A percentile compares a stretch with the other conserved stretches of the same genome.
Conservation (phyloP, 2,329 filamentous ascomycete genomes). For the Neonectria neomacrospora region DNA sequence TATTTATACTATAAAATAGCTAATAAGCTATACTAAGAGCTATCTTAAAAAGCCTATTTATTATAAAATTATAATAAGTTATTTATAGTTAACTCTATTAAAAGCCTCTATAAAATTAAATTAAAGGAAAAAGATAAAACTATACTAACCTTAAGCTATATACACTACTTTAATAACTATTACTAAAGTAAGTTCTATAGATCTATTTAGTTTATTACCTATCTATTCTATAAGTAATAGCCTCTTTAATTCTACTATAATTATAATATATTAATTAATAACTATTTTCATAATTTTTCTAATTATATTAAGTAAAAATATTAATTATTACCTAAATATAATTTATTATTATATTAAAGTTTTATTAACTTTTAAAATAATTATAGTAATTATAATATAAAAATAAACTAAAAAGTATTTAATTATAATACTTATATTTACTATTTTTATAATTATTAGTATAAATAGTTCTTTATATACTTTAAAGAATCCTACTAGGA, state of each 20-base stretch:
- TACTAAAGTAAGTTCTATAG: neutral
- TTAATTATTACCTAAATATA: too few species aligned
- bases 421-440: too few species aligned
- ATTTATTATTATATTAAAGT: too few species aligned
- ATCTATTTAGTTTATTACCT: neutral
- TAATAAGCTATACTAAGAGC: neutral
- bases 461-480: too few species aligned
- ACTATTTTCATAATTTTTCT: too few species aligned
- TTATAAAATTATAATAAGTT: neutral
- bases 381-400: too few species aligned
- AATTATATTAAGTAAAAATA: too few species aligned
- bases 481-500: too few species aligned
- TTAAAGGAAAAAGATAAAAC: neutral
- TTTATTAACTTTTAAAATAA: too few species aligned
- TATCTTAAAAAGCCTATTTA: neutral
- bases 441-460: too few species aligned
- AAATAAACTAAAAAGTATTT: too few species aligned
- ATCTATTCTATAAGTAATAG: neutral
- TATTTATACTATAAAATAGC: neutral
- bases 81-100: neutral
- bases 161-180: neutral
- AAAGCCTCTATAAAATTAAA: neutral
- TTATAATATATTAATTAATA: neutral
- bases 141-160: neutral
- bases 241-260: neutral